Evolutionary conservation across 2,329 filamentous ascomycete genomes (phyloP).

Genomic region (Coniochaeta prunicola): DNA sequence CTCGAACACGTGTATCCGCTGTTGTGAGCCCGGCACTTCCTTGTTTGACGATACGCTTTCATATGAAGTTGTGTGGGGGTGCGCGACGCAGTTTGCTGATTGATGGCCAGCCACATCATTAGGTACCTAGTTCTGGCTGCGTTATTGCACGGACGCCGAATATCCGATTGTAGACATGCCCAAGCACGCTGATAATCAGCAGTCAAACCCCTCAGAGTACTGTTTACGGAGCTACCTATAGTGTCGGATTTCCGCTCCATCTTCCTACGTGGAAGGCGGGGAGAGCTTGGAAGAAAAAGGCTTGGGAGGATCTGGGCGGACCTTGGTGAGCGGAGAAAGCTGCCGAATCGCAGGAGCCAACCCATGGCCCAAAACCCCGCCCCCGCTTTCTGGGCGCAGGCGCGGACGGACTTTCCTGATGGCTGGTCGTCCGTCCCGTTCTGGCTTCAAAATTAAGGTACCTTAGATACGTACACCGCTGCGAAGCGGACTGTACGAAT

Average conservation of each 20-base stretch:
- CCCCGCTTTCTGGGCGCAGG: background rate
- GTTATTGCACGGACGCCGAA: too few species aligned
- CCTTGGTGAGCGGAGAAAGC: background rate
- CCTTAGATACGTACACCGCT: background rate
- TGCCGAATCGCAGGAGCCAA: background rate
- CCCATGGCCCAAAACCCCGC: background rate
- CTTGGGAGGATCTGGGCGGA: background rate
- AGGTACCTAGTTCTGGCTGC: too few species aligned
- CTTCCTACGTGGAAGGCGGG: background rate
- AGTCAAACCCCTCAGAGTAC: too few species aligned
- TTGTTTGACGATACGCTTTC: background rate
- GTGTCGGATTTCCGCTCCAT: too few species aligned
- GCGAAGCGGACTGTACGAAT: background rate
- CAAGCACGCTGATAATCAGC: too few species aligned
- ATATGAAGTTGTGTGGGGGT: background rate
- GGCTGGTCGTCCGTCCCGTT: background rate
- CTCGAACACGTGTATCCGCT: background rate
- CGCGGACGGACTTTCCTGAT: background rate
- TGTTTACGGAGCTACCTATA: too few species aligned
- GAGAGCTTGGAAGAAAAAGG: background rate
- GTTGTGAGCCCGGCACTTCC: constrained; percentile 1
- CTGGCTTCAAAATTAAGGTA: background rate
- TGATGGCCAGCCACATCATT: background rate
- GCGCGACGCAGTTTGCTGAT: background rate
- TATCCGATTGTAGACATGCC: too few species aligned